Evolutionary conservation across 1,284 basidiomycete genomes (phyloP).

Genomic region (Ustilago cynodontis): DNA sequence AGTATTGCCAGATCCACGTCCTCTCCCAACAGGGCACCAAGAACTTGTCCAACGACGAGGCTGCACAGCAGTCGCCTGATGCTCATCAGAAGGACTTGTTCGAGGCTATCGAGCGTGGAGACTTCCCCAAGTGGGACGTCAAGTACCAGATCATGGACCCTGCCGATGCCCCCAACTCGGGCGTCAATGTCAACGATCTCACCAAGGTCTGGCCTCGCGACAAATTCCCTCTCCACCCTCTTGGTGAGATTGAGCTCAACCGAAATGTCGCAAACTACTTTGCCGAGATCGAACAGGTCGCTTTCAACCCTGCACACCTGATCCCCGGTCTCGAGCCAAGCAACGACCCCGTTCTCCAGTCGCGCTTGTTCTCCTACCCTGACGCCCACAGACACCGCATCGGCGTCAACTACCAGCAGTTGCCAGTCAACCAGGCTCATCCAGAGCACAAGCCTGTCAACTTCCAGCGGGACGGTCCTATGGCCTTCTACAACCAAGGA

Average conservation of each 20-base stretch:
- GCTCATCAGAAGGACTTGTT: constrained; percentile 61
- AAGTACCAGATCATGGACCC: constrained; percentile 59
- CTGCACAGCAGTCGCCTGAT: constrained; percentile 47
- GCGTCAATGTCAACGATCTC: constrained; percentile 58
- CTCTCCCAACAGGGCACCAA: constrained; percentile 54
- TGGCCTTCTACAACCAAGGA: constrained; percentile 61
- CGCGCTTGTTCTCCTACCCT: constrained; percentile 72
- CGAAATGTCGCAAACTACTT: constrained; percentile 63
- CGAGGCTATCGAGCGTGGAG: constrained; percentile 60
- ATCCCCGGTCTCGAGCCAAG: constrained; percentile 59
- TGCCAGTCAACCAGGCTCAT: constrained; percentile 54
- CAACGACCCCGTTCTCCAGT: constrained; percentile 65
- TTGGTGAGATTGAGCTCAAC: constrained; percentile 62
- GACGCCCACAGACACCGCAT: constrained; percentile 88
- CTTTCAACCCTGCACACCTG: constrained; percentile 57
- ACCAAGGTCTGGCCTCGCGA: constrained; percentile 56
- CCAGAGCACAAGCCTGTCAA: constrained; percentile 40
- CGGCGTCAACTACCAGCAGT: constrained; percentile 64
- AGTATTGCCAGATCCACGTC: constrained; percentile 58
- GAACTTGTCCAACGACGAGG: constrained; percentile 48
- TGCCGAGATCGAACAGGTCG: constrained; percentile 63
- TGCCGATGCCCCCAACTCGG: constrained; percentile 32
- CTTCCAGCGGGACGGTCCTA: constrained; percentile 56
- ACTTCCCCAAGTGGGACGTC: constrained; percentile 66
- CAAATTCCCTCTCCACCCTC: constrained; percentile 55